A percentile compares a stretch with the other conserved stretches of the same genome.
Conservation (phyloP, 306 rosid species). For the Trichosanthes truncata region DNA sequence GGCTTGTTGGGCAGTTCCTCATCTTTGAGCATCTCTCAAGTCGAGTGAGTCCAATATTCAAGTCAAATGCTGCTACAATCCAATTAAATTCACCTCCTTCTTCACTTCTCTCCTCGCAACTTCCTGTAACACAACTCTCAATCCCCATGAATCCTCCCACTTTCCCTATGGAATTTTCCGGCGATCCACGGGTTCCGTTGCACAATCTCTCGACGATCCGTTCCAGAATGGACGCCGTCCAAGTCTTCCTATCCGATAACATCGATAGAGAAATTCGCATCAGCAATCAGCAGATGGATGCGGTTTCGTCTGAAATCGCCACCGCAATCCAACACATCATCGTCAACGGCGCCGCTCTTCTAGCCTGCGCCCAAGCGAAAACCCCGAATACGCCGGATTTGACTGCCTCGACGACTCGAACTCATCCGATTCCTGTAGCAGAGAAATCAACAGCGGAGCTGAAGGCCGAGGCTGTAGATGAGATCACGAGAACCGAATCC, state of each 20-base stretch:
- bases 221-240: constrained; percentile 44
- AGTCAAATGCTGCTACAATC: neutral
- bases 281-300: constrained; percentile 28
- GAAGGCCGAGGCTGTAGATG: constrained; percentile 22
- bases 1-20: neutral
- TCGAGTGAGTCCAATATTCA: neutral
- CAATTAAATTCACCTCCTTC: neutral
- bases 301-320: constrained; percentile 51
- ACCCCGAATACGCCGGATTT: neutral
- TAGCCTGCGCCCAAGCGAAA: constrained; percentile 23
- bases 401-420: neutral
- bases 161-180: neutral
- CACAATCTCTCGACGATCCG: constrained; percentile 47
- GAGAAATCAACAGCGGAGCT: constrained; percentile 13
- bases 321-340: constrained; percentile 43
- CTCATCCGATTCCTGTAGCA: neutral
- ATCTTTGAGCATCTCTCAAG: neutral
- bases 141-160: constrained; percentile 10
- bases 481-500: constrained; percentile 12
- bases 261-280: constrained; percentile 25
- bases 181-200: constrained; percentile 22
- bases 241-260: constrained; percentile 41
- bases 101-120: neutral
- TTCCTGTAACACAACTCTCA: constrained; percentile 5
- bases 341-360: constrained; percentile 49